phyloP scores from a whole-genome alignment of 495 filamentous ascomycete species.

The Aspergillus indologenus region DNA sequence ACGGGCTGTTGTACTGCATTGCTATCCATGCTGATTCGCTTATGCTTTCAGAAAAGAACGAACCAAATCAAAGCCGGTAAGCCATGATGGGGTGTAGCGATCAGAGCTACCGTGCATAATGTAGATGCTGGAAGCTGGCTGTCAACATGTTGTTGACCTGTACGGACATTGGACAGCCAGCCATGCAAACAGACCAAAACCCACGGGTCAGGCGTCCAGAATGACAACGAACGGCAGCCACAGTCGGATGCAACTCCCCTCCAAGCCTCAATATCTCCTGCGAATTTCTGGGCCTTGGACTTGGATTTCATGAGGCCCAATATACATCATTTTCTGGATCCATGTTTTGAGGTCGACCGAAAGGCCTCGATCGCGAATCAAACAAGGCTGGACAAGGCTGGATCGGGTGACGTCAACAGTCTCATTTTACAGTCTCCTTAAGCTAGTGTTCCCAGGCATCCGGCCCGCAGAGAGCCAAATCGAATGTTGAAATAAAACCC shows the following conservation, averaged over 20 bases:
- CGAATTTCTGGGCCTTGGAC: not conserved
- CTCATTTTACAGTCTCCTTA: not conserved
- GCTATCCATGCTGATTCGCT: too few relatives aligned
- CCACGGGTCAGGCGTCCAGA: not conserved
- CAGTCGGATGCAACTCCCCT: not conserved
- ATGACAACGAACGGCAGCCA: constrained; percentile 4
- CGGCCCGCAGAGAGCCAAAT: not conserved
- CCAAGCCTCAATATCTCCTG: not conserved
- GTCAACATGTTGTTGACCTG: not conserved
- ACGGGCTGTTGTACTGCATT: too few relatives aligned
- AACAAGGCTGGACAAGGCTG: not conserved
- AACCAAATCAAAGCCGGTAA: not conserved
- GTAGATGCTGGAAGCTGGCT: not conserved
- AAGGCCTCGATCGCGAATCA: not conserved
- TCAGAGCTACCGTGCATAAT: not conserved
- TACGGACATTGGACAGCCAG: not conserved
- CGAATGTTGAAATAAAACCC: not conserved
- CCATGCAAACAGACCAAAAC: constrained; percentile 3
- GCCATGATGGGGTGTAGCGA: not conserved
- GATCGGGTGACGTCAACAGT: constrained; percentile 1
- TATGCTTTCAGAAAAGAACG: too few relatives aligned
- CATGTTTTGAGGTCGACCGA: not conserved
- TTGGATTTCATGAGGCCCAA: not conserved
- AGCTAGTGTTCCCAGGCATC: not conserved
- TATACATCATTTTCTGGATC: not conserved